Conservation (phyloP, 169 alveolate species). For the Plasmodium reichenowi region DNA sequence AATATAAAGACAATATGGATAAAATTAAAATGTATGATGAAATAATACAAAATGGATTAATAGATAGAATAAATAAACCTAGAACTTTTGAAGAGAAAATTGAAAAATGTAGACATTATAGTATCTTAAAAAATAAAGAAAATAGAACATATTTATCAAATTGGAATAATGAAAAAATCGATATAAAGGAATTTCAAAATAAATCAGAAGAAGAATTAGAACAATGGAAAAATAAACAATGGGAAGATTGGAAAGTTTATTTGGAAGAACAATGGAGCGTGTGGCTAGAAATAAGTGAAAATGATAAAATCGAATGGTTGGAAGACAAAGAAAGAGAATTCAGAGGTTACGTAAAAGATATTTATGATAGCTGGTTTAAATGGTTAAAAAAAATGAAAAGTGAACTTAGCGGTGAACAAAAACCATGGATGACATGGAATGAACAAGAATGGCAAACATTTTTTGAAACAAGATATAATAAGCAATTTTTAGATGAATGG, state of each 20-base stretch:
- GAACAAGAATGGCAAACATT: not conserved
- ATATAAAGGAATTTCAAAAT: too few species aligned
- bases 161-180: too few species aligned
- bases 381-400: not conserved
- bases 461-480: conserved; percentile 1
- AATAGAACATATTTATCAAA: too few species aligned
- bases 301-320: conserved; percentile 21
- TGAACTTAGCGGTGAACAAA: not conserved
- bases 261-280: conserved; percentile 9
- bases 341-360: not conserved
- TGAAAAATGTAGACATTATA: too few species aligned
- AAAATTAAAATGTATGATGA: too few species aligned
- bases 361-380: conserved; percentile 2
- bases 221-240: conserved; percentile 2
- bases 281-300: conserved; percentile 4
- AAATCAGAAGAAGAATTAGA: too few species aligned
- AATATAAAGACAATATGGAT: too few species aligned
- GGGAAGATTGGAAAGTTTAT: not conserved
- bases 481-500: conserved; percentile 12
- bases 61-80: too few species aligned
- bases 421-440: conserved; percentile 3
- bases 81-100: too few species aligned
- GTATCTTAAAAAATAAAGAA: too few species aligned
- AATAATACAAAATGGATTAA: too few species aligned
- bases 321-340: not conserved